A percentile compares a stretch with the other conserved stretches of the same genome.
Evolutionary conservation across 345 rosid species (phyloP).

Genomic region (Bretschneidera sinensis): DNA sequence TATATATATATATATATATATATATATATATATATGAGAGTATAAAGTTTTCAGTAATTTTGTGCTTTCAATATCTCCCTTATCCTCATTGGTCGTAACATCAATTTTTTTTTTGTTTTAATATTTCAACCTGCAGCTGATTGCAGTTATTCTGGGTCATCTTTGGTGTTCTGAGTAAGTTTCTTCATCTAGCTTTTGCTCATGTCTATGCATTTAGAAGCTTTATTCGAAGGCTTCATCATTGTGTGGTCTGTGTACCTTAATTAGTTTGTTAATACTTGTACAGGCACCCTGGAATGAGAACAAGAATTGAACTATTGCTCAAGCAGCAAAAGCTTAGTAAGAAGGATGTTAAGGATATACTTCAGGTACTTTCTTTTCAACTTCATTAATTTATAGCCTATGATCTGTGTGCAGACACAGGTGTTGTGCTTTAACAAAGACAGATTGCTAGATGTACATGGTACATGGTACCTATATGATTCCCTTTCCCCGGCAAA

Average conservation of each 20-base stretch:
- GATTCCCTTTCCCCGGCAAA: no score
- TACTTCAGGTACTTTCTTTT: constrained; percentile 64
- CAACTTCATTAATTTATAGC: neutral
- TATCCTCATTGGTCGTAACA: neutral
- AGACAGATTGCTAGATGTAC: no score
- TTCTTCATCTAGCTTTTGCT: neutral
- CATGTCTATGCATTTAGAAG: constrained; percentile 8
- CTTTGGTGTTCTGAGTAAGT: constrained; percentile 98
- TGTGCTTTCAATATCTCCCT: neutral
- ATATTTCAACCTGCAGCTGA: constrained; percentile 50
- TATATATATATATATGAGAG: neutral
- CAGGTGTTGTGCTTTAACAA: no score
- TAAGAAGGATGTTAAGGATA: constrained; percentile 60
- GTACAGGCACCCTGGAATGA: constrained; percentile 67
- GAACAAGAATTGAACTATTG: constrained; percentile 77
- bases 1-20: neutral
- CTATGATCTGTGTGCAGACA: no score
- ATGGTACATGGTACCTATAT: no score
- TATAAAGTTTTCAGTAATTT: neutral
- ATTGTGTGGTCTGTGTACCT: neutral
- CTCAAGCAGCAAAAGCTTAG: constrained; percentile 90
- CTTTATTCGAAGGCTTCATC: neutral
- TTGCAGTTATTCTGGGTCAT: constrained; percentile 83
- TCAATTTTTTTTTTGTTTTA: no score
- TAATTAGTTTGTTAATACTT: neutral